These are phyloP conservation scores for Dacryopinax primogenitus DNA, from an alignment of 768 basidiomycete genomes.

Conservation along the genomic window DNA sequence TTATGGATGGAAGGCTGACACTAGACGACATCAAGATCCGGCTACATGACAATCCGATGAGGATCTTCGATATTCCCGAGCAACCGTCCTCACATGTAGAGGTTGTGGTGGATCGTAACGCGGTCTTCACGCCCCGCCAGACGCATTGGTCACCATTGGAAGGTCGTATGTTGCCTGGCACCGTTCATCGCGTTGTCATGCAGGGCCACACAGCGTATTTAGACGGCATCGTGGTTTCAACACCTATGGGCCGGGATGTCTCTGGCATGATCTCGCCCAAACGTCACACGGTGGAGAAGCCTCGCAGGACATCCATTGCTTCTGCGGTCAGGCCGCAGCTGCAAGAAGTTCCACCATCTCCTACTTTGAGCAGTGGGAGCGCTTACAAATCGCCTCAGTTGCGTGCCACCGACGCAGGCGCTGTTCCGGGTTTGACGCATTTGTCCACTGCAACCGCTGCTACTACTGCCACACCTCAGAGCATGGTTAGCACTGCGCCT, in stretches of 20 bases:
- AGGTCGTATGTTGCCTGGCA: conserved; percentile 47
- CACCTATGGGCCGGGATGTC: conserved; percentile 56
- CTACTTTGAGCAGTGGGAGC: neutral
- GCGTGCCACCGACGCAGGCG: neutral
- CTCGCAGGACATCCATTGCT: neutral
- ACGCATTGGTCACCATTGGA: conserved; percentile 76
- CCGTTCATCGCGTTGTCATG: conserved; percentile 80
- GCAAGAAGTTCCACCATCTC: neutral
- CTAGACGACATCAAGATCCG: conserved; percentile 71
- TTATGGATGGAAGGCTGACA: conserved; percentile 62
- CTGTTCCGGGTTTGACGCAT: neutral
- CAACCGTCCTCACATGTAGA: conserved; percentile 80
- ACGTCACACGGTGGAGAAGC: neutral
- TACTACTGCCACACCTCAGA: neutral
- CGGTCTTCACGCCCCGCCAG: conserved; percentile 39
- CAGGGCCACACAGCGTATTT: conserved; percentile 81
- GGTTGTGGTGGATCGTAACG: conserved; percentile 71
- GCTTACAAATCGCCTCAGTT: neutral
- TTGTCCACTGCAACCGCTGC: neutral
- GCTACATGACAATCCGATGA: conserved; percentile 80
- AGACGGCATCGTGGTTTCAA: conserved; percentile 58
- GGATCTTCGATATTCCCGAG: conserved; percentile 83
- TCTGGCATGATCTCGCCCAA: conserved; percentile 31
- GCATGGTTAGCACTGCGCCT: conserved; percentile 1
- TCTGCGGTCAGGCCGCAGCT: neutral